Evolutionary conservation across 2,329 filamentous ascomycete species (phyloP).

Genomic region (Xylariaceae sp.): DNA sequence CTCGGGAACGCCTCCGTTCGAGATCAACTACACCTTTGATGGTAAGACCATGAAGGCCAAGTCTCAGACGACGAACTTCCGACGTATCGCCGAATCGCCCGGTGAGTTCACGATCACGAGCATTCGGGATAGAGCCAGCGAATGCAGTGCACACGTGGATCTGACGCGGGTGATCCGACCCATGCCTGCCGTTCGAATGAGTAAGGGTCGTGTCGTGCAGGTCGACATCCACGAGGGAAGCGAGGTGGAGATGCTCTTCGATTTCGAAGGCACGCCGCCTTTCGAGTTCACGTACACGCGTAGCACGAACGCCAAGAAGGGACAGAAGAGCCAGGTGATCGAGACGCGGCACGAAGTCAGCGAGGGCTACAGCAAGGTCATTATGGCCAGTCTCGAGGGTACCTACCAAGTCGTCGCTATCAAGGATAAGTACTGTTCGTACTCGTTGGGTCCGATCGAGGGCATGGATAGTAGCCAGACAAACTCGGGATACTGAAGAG

Average conservation of each 20-base stretch:
- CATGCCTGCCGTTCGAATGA: constrained; percentile 86
- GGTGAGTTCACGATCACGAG: constrained; percentile 84
- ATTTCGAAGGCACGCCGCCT: constrained; percentile 91
- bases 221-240: constrained; percentile 97
- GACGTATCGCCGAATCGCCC: constrained; percentile 84
- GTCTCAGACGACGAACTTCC: constrained; percentile 75
- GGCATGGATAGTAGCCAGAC: constrained; percentile 44
- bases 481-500: constrained; percentile 29
- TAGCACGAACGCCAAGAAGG: constrained; percentile 76
- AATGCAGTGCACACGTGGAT: constrained; percentile 75
- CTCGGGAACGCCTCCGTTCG: constrained; percentile 85
- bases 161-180: constrained; percentile 83
- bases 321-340: constrained; percentile 71
- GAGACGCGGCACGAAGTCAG: constrained; percentile 88
- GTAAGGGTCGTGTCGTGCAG: constrained; percentile 71
- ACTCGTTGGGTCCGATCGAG: constrained; percentile 63
- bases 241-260: constrained; percentile 86
- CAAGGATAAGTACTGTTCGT: constrained; percentile 87
- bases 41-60: constrained; percentile 72
- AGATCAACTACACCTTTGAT: constrained; percentile 87
- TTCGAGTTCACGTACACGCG: constrained; percentile 98
- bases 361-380: constrained; percentile 72
- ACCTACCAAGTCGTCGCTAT: constrained; percentile 97
- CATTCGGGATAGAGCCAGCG: constrained; percentile 79
- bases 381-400: constrained; percentile 86